Base-by-base conservation (phyloP, 2,329 filamentous ascomycete species). In the Fusarium citri region DNA sequence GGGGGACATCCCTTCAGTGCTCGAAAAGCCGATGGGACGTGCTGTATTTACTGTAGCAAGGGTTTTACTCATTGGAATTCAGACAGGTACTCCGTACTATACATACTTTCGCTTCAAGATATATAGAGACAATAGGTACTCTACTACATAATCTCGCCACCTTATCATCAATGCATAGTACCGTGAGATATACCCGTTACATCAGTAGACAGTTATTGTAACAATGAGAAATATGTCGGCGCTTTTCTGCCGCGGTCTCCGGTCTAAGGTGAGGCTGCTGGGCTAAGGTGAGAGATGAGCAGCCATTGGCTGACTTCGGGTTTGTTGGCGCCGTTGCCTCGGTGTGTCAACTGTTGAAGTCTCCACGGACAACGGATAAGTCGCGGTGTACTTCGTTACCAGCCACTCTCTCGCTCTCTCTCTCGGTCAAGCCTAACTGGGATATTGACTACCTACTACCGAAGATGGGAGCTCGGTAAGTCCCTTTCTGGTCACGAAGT, bases 341-440 rank as follows among this genome's bases (percentile, higher is more conserved):
- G 68, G 72, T 73, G 72, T 72, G 68, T 55, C 68, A 70, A 65
- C 51, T 47, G 54, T 45, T 50, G 46, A 73, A 73, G 46, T 60
- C 57, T 41, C 68, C 46, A 59, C 61, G 68, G 63, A 31, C 66
- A 64, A 68, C 63, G 68, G 63, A 37, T 66, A 64, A 68, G 45
- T 70, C 63, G 59, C 67, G 68, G 68, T 70, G 68, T 55, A 63
- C 66, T 28, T 25, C 3, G 12, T 18, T 41, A 53, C 49, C 49
- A 53, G 48, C 45, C 51, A 48, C 26, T 56, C 22, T 48, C 62
- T 34, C 47, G 53, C 51, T 64, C 62, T 34, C 50, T 28, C 12
- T 56, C 51, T 69, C 66, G 55, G 66, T 66, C 57, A 70, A 70
- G n/a, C 62, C 64, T 48, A 66, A 46, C 50, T 67, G 45, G 66